These are phyloP conservation scores for Rhodomyrtus psidioides DNA, from an alignment of 441 rosid genomes.

Conservation along the genomic window DNA sequence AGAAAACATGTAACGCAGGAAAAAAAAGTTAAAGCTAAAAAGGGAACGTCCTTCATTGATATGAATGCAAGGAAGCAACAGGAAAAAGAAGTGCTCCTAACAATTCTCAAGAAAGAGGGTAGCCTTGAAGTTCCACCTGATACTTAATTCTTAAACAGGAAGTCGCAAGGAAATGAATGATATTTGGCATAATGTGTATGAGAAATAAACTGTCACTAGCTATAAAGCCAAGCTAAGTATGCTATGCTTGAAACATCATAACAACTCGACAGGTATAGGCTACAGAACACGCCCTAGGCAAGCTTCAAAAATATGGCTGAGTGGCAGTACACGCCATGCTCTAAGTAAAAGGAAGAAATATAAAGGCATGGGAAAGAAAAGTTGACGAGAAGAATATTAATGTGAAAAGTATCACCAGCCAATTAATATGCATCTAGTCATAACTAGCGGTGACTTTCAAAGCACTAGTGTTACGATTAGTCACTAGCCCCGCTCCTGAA, in stretches of 20 bases:
- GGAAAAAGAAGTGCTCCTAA: neutral
- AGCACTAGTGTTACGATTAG: neutral
- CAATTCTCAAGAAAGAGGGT: neutral
- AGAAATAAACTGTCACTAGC: neutral
- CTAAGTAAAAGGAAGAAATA: neutral
- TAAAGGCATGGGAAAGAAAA: neutral
- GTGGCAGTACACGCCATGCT: neutral
- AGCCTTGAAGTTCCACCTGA: neutral
- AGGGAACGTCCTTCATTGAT: neutral
- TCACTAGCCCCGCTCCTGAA: neutral
- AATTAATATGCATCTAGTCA: neutral
- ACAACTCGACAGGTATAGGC: neutral
- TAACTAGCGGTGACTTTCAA: neutral
- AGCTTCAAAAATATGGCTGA: neutral
- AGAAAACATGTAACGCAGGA: neutral
- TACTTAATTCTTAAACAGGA: neutral
- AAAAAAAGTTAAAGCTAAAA: neutral
- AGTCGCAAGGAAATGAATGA: neutral
- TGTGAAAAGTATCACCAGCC: neutral
- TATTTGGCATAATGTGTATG: neutral
- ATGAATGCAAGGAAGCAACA: neutral
- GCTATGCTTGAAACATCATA: neutral
- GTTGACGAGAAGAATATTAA: neutral
- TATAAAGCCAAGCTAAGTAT: neutral
- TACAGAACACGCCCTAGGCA: neutral